phyloP scores from a whole-genome alignment of 2,329 filamentous ascomycete genomes.

The Eurotiales sp. region DNA sequence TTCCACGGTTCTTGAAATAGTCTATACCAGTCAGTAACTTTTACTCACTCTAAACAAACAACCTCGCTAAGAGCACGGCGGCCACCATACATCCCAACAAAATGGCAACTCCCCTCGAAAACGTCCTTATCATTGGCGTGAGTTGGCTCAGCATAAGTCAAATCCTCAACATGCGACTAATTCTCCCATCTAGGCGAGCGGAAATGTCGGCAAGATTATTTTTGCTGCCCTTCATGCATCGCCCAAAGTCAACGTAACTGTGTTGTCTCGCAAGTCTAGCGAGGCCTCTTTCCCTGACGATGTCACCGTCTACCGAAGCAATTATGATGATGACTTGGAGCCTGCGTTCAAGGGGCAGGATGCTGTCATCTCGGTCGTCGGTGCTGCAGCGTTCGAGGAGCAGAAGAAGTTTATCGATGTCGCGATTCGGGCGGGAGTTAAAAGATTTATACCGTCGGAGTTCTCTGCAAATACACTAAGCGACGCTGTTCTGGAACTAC shows the following conservation, averaged over 20 bases:
- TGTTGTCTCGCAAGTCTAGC: constrained; percentile 23
- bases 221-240: constrained; percentile 17
- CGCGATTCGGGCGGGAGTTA: constrained; percentile 28
- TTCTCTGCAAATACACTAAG: constrained; percentile 28
- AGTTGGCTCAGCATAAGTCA: too few relatives aligned
- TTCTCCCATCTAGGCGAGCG: constrained; percentile 25
- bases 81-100: too few relatives aligned
- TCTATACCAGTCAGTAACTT: too few relatives aligned
- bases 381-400: constrained; percentile 20
- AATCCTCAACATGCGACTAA: too few relatives aligned
- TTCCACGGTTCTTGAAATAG: too few relatives aligned
- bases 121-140: too few relatives aligned
- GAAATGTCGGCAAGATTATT: constrained; percentile 23
- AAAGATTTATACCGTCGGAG: constrained; percentile 32
- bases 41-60: too few relatives aligned
- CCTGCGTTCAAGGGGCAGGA: constrained; percentile 27
- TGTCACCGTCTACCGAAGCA: constrained; percentile 21
- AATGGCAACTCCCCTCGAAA: too few relatives aligned
- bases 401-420: constrained; percentile 32
- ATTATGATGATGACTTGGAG: constrained; percentile 23
- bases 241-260: constrained; percentile 21
- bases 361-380: constrained; percentile 28
- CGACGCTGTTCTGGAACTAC: constrained; percentile 20
- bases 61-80: too few relatives aligned
- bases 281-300: constrained; percentile 19